Evolutionary conservation across 768 basidiomycete genomes (phyloP), one percentile per base, ranked within the genome.

Genomic region (Psilocybe cubensis): DNA sequence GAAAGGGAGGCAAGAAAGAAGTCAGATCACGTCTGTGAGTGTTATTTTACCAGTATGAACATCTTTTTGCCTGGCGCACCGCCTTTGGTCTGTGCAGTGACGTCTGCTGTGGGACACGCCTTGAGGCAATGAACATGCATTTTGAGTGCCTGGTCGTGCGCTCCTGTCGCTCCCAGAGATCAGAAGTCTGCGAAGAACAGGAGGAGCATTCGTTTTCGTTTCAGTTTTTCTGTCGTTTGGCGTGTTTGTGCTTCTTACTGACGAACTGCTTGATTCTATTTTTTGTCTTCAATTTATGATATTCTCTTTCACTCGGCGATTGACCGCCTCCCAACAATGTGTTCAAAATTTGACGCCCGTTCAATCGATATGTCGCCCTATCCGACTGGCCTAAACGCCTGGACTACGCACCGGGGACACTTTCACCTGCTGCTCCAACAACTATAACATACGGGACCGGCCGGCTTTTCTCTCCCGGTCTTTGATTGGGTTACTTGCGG

Each of bases 11-110:
- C 21, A 71, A 61, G 60, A 67, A 67, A 42, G 63, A 71, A 25
- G 72, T 69, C 57, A 60, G 62, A 28, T 50, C 62, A 18, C 70
- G 78, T 71, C 68, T 75, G 80, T 81, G 66, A 76, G 75, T 75
- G 14, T 27, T 27, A 41, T 52, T 52, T 55, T 35, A 21, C 49
- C 56, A 38, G 29, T 45, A 56, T 50, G 25, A 24, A 25, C n/a
- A 11, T 12, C 38, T 44, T 24, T 52, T 47, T 57, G 25, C 35
- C 38, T 47, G 28, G 47, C 23, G 52, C 52, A 54, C 43, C 47
- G 53, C 58, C 58, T 44, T 38, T 27, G 23, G 21, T 48, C 28
- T 31, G 27, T 11, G 20, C n/a, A n/a, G n/a, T n/a, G 35, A 38
- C 35, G 14, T 56, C 53, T 43, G 23, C 38, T 46, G 40, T 20